Evolutionary conservation across 2,329 filamentous ascomycete genomes (phyloP).

Genomic region (Pyrenochaeta sp.): DNA sequence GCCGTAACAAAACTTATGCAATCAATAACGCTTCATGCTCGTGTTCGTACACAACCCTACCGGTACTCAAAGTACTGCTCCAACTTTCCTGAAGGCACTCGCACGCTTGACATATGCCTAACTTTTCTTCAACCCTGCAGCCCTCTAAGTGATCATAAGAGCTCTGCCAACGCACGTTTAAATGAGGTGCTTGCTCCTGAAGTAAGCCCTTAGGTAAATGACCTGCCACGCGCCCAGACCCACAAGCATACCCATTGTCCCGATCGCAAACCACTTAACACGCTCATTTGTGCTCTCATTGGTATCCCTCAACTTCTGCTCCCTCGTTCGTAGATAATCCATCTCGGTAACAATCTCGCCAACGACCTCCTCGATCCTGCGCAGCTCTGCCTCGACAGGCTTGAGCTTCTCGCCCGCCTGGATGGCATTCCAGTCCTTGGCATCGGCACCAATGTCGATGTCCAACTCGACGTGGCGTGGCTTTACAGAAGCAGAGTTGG

Average conservation of each 20-base stretch:
- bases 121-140: not conserved
- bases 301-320: slow-evolving; percentile 96
- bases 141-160: not conserved
- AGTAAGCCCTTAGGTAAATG: slow-evolving; percentile 96
- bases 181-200: slow-evolving; percentile 67
- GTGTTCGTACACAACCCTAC: slow-evolving; percentile 29
- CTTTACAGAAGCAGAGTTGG: slow-evolving; percentile 43
- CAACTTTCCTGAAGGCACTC: not conserved
- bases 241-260: slow-evolving; percentile 89
- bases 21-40: slow-evolving; percentile 14
- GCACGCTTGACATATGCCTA: not conserved
- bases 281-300: slow-evolving; percentile 99
- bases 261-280: slow-evolving; percentile 98
- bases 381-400: slow-evolving; percentile 93
- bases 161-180: slow-evolving; percentile 29
- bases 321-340: slow-evolving; percentile 89
- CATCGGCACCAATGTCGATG: slow-evolving; percentile 95
- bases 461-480: slow-evolving; percentile 84
- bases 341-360: slow-evolving; percentile 90
- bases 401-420: slow-evolving; percentile 97
- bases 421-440: slow-evolving; percentile 97
- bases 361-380: slow-evolving; percentile 90
- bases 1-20: slow-evolving; percentile 27
- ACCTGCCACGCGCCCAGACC: slow-evolving; percentile 96
- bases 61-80: not conserved